Base-by-base conservation (phyloP, 2,329 filamentous ascomycete species). In the Fusarium kyushuense region DNA sequence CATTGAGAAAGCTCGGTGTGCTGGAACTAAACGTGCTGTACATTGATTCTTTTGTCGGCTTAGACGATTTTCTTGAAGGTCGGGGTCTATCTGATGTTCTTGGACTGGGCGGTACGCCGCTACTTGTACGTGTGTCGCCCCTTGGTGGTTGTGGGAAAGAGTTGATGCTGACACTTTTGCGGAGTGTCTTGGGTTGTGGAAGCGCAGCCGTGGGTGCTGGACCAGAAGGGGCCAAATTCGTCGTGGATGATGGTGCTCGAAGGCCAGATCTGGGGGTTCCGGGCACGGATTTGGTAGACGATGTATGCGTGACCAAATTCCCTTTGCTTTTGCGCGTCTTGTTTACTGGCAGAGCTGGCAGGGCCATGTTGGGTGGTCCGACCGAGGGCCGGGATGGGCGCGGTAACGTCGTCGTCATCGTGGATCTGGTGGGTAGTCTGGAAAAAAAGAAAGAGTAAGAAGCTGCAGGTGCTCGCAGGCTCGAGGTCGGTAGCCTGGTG, bases 81-180 rank as follows among this genome's bases (percentile, higher is more conserved):
- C 79, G 77, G 54, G 83, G 60, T 11, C 81, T 82, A 40, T 86
- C 87, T 61, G 79, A 82, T 19, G 86, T 84, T 45, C 90, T 79
- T 65, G 85, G 88, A 79, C 87, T 87, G 55, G 84, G 87, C 52
- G 87, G 92, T 58, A 89, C 82, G 79, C 85, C 93, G 72, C 82
- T 82, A 47, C 83, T 80, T 51, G 52, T 53, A 69, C 86, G 84
- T 54, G 80, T 84, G 54, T 86, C 85, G 47, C 89, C 87, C 70
- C 90, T 90, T 16, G 95, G 95, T 16, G 95, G 95, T 69, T 97
- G 92, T 30, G 95, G 95, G 75, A 98, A 97, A 1, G 93, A 90
- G 76, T 94, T 95, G 75, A 97, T 97, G 84, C 94, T 97, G 74
- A 97, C 91, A 1, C 92, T 92, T 80, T 96, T 96, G 65, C 94